Evolutionary conservation across 495 filamentous ascomycete species (phyloP).

Genomic region (Elasticomyces elasticus): DNA sequence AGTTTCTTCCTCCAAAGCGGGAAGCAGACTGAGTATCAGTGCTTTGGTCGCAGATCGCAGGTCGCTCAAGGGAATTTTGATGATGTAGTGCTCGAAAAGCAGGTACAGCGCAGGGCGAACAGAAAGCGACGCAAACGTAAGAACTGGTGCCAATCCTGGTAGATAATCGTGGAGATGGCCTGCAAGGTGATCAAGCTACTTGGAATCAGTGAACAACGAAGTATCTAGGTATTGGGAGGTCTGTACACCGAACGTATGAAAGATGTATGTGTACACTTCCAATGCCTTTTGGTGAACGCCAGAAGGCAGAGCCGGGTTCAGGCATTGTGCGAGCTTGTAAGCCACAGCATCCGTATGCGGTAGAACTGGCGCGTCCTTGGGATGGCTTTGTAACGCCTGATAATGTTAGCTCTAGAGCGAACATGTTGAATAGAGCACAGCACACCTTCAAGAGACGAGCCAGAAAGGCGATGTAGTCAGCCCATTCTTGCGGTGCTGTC

Average conservation of each 20-base stretch:
- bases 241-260: conserved; percentile 54
- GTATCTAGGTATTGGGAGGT: conserved; percentile 22
- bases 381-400: conserved; percentile 82
- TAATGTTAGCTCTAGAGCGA: conserved; percentile 1
- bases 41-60: conserved; percentile 83
- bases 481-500: conserved; percentile 92
- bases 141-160: conserved; percentile 73
- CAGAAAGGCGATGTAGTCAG: conserved; percentile 96
- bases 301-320: conserved; percentile 85
- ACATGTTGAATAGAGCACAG: background rate
- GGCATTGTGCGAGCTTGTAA: conserved; percentile 85
- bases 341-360: conserved; percentile 78
- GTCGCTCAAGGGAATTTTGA: conserved; percentile 55
- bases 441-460: conserved; percentile 79
- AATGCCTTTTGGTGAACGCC: conserved; percentile 98
- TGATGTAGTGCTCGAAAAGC: conserved; percentile 69
- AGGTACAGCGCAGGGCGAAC: conserved; percentile 75
- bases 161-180: conserved; percentile 78
- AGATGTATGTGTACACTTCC: conserved; percentile 86
- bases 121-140: conserved; percentile 87
- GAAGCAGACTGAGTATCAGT: conserved; percentile 72
- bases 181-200: conserved; percentile 39
- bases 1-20: conserved; percentile 89
- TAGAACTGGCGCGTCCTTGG: conserved; percentile 56
- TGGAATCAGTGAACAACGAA: conserved; percentile 24